Evolutionary conservation across 1,284 basidiomycete species (phyloP).

Genomic region (Porogramme epimiltina): DNA sequence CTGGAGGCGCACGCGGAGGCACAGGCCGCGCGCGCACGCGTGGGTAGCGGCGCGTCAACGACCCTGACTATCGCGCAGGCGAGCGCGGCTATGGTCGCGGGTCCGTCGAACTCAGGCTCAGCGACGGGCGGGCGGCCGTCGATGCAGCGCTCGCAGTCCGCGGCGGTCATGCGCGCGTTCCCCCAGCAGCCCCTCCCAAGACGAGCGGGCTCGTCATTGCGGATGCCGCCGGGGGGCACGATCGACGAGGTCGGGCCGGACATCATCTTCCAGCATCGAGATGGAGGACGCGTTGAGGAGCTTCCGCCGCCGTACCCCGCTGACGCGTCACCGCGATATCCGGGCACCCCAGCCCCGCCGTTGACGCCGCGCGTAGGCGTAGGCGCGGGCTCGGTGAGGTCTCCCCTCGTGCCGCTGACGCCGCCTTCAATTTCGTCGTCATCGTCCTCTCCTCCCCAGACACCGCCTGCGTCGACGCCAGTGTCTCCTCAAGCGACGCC

Average conservation of each 20-base stretch:
- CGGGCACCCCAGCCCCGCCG: neutral
- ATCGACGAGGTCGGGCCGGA: constrained; percentile 29
- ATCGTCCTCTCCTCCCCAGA: neutral
- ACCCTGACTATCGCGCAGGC: neutral
- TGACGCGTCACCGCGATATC: neutral
- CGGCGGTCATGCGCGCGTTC: constrained; percentile 10
- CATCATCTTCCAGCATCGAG: constrained; percentile 35
- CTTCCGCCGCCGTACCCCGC: constrained; percentile 33
- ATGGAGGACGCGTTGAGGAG: constrained; percentile 35
- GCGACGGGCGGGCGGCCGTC: constrained; percentile 5
- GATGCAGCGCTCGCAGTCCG: constrained; percentile 16
- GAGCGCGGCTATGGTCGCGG: neutral
- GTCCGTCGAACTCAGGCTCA: constrained; percentile 4
- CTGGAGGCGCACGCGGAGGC: constrained; percentile 22
- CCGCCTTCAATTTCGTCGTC: neutral
- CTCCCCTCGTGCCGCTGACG: neutral
- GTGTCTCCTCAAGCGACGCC: neutral
- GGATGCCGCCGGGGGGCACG: constrained; percentile 16
- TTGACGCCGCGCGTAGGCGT: neutral
- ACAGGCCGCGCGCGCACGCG: constrained; percentile 14
- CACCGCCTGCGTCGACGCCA: neutral
- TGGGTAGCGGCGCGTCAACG: no score
- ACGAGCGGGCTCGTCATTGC: constrained; percentile 17
- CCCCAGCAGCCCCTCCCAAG: constrained; percentile 15
- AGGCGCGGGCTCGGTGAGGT: no score